A percentile compares a stretch with the other conserved stretches of the same genome.
phyloP scores from a whole-genome alignment of 495 filamentous ascomycete species.

The Lasiosphaeriaceae sp. region DNA sequence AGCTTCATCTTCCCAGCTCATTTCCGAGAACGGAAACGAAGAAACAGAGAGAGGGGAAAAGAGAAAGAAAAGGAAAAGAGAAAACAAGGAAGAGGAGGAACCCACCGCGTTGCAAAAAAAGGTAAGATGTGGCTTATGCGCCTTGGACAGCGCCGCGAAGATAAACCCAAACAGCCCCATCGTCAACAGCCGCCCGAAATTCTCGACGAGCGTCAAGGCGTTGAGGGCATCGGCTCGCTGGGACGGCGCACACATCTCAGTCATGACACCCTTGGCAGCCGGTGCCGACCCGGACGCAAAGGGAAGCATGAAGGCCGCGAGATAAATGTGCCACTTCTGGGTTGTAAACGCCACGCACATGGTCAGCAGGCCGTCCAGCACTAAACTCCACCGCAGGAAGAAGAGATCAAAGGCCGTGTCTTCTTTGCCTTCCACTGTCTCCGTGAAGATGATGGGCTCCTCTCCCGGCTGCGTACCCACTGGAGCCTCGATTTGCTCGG shows the following conservation, averaged over 20 bases:
- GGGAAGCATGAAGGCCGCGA: slow-evolving; percentile 41
- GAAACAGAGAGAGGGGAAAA: no score
- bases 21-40: no score
- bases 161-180: slow-evolving; percentile 52
- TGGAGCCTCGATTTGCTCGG: slow-evolving; percentile 36
- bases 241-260: slow-evolving; percentile 46
- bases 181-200: slow-evolving; percentile 47
- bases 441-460: slow-evolving; percentile 34
- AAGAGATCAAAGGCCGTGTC: slow-evolving; percentile 50
- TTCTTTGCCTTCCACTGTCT: slow-evolving; percentile 27
- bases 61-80: no score
- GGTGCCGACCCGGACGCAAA: slow-evolving; percentile 53
- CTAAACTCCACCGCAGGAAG: slow-evolving; percentile 50
- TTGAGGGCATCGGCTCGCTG: slow-evolving; percentile 52
- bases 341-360: slow-evolving; percentile 47
- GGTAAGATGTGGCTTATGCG: slow-evolving; percentile 45
- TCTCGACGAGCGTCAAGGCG: slow-evolving; percentile 54
- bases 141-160: slow-evolving; percentile 46
- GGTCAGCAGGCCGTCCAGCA: slow-evolving; percentile 50
- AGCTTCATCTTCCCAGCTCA: no score
- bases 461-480: slow-evolving; percentile 39
- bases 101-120: slow-evolving; percentile 53
- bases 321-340: slow-evolving; percentile 52
- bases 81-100: slow-evolving; percentile 2
- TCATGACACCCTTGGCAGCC: slow-evolving; percentile 55